A percentile compares a stretch with the other conserved stretches of the same genome.
phyloP scores from a whole-genome alignment of 345 rosid species.

The Euphorbia lathyris region DNA sequence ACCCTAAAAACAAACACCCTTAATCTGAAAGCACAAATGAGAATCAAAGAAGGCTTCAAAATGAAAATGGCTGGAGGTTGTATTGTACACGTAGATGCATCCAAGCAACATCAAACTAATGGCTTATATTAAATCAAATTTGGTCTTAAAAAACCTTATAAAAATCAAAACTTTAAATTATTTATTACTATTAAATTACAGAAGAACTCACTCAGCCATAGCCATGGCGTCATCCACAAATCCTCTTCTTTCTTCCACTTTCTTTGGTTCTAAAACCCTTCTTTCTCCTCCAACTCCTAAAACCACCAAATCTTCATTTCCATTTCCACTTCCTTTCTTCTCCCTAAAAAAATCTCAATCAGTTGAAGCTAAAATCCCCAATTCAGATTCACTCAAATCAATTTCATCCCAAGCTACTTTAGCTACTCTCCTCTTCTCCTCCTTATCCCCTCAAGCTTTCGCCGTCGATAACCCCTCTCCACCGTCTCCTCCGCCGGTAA shows the following conservation, averaged over 20 bases:
- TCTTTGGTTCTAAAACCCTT: slow-evolving; percentile 35
- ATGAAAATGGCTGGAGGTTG: slow-evolving; percentile 33
- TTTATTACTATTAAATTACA: neutral
- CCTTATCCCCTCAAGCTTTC: slow-evolving; percentile 47
- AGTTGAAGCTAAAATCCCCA: slow-evolving; percentile 24
- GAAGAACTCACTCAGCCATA: neutral
- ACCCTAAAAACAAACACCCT: neutral
- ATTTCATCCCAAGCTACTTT: slow-evolving; percentile 37
- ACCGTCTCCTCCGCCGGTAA: slow-evolving; percentile 30
- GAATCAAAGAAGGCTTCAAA: neutral
- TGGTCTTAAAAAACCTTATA: neutral
- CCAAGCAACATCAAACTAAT: slow-evolving; percentile 27
- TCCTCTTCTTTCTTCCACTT: slow-evolving; percentile 41
- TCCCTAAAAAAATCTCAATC: slow-evolving; percentile 17
- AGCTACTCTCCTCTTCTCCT: slow-evolving; percentile 52
- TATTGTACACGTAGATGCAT: slow-evolving; percentile 40
- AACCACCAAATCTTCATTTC: slow-evolving; percentile 27
- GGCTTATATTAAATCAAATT: slow-evolving; percentile 27
- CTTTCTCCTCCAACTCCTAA: slow-evolving; percentile 58
- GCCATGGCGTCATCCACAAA: slow-evolving; percentile 36
- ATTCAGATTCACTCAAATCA: slow-evolving; percentile 15
- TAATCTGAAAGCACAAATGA: slow-evolving; percentile 5
- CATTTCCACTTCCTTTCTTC: slow-evolving; percentile 23
- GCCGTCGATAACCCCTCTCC: slow-evolving; percentile 44
- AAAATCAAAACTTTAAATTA: neutral